Conservation (phyloP, 768 basidiomycete genomes). For the Serpula lacrymans region DNA sequence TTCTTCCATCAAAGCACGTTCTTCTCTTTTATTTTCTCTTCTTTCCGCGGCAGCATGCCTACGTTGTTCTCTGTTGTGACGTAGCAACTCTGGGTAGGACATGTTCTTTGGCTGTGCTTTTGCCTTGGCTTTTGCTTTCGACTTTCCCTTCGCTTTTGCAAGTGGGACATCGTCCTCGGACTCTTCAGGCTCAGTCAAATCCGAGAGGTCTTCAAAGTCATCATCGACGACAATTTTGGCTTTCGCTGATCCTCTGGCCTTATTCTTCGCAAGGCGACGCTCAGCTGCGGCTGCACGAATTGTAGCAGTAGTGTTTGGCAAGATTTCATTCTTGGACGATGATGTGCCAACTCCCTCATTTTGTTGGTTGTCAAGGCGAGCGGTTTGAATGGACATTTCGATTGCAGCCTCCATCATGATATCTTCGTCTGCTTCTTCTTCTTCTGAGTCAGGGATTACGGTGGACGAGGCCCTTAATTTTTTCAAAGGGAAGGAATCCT, state of each 20-base stretch:
- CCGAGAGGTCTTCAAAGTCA: slow-evolving; percentile 9
- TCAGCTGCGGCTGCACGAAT: slow-evolving; percentile 53
- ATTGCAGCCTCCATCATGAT: slow-evolving; percentile 59
- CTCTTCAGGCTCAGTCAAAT: slow-evolving; percentile 7
- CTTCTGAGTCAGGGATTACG: slow-evolving; percentile 33
- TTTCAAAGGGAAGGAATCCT: slow-evolving; percentile 7
- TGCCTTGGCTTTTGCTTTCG: slow-evolving; percentile 24
- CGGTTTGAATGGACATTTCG: slow-evolving; percentile 45
- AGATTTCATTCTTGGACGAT: slow-evolving; percentile 17
- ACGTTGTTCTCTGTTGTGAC: slow-evolving; percentile 25
- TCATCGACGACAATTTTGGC: slow-evolving; percentile 2
- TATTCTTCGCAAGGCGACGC: slow-evolving; percentile 35
- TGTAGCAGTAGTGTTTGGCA: slow-evolving; percentile 38
- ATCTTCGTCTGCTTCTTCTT: slow-evolving; percentile 20
- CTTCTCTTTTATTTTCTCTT: slow-evolving; percentile 40
- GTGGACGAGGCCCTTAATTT: neutral
- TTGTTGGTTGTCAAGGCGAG: slow-evolving; percentile 22
- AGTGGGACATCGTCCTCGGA: slow-evolving; percentile 11
- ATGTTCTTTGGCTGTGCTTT: slow-evolving; percentile 13
- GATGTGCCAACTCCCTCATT: slow-evolving; percentile 29
- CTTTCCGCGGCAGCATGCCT: slow-evolving; percentile 10
- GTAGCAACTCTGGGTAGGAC: slow-evolving; percentile 7
- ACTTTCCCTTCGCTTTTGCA: slow-evolving; percentile 29
- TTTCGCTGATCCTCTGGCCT: slow-evolving; percentile 25
- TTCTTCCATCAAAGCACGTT: slow-evolving; percentile 46